Evolutionary conservation across 2,329 filamentous ascomycete species (phyloP), one percentile per base, ranked within the genome.

Genomic region (Fusarium foetens): DNA sequence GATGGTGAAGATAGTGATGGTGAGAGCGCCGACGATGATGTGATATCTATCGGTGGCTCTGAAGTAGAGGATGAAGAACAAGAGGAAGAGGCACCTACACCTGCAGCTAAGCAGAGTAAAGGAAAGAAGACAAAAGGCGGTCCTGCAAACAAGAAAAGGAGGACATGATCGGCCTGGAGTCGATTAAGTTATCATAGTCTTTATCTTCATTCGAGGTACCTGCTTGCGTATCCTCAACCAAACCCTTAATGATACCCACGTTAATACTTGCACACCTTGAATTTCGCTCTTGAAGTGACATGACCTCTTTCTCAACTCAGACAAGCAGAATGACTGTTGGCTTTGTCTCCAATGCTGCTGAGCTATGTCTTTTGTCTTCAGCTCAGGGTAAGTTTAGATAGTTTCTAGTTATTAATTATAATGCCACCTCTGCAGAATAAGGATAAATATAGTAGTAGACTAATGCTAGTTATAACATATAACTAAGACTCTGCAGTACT

Each of bases 21-120:
- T 51, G 84, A 83, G 55, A 83, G 80, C 31, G 83, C 82, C 54
- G 80, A 82, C 27, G 82, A 83, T 63, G 81, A 84, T 33, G 82
- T 80, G 60, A 63, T 75, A 63, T 76, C 76, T 21, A 54, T 74
- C 23, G 69, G 55, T 43, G 71, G 60, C 16, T 81, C 82, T 58
- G 81, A 81, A 51, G 48, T 36, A n/a, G 55, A 64, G 9, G 66
- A 61, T 14, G 61, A 71, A 25, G 79, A 83, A 33, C 77, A 76
- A 12, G 68, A 73, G 45, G 58, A 65, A 52, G 53, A 71, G 41
- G 63, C 39, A 42, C 54, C 63, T 49, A 41, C 60, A 33, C 36
- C 59, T 38, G 51, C 49, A 39, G 51, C 39, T 19, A 77, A 54
- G 51, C 60, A 51, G 49, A 65, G 55, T 52, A 72, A 71, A 74